phyloP scores from a whole-genome alignment of 192 early-diverging fungal species.

The Coemansia sp. region DNA sequence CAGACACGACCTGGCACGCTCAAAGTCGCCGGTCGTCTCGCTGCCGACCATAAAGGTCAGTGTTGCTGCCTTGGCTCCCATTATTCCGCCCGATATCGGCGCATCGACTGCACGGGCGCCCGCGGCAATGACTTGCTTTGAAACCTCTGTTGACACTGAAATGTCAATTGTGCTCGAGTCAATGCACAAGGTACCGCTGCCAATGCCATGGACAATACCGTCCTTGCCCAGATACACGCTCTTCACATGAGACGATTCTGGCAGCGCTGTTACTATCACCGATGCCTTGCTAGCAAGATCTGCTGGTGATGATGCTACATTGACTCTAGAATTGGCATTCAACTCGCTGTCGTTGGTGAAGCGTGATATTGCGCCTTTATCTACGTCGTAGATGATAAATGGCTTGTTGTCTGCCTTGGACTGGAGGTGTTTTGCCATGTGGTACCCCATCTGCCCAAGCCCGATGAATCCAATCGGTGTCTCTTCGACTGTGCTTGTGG shows the following conservation, averaged over 20 bases:
- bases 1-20: constrained; percentile 62
- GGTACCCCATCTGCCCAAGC: constrained; percentile 89
- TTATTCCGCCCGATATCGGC: constrained; percentile 93
- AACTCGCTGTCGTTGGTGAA: constrained; percentile 57
- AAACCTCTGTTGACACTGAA: constrained; percentile 71
- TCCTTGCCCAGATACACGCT: constrained; percentile 78
- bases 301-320: constrained; percentile 61
- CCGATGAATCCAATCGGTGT: constrained; percentile 63
- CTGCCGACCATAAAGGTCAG: constrained; percentile 98
- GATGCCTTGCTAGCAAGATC: constrained; percentile 72
- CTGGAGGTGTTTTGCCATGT: constrained; percentile 89
- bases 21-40: constrained; percentile 58
- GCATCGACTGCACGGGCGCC: constrained; percentile 80
- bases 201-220: constrained; percentile 62
- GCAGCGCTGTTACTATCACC: constrained; percentile 91
- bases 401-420: constrained; percentile 51
- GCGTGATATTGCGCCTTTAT: constrained; percentile 54
- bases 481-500: not conserved
- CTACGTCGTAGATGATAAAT: constrained; percentile 77
- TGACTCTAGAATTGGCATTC: constrained; percentile 19
- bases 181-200: constrained; percentile 62
- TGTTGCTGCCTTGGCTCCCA: constrained; percentile 85
- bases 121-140: constrained; percentile 59
- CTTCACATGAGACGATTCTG: constrained; percentile 78
- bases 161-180: constrained; percentile 96